phyloP scores from a whole-genome alignment of 2,329 filamentous ascomycete species.

The Trichoderma gracile region DNA sequence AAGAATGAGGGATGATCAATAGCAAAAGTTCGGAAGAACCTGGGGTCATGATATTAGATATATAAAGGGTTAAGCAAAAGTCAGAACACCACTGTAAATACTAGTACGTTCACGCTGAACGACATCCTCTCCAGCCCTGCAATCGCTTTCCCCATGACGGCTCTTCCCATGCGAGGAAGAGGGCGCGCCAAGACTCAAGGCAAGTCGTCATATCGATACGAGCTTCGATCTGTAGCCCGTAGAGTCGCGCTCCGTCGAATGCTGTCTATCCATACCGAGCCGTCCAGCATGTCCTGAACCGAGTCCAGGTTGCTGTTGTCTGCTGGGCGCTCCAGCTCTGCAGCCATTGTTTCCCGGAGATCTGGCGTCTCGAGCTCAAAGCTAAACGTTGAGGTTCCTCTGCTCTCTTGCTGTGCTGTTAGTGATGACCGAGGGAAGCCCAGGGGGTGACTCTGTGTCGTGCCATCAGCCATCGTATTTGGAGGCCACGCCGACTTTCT shows the following conservation, averaged over 20 bases:
- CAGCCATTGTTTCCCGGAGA: slow-evolving; percentile 30
- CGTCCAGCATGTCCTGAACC: slow-evolving; percentile 81
- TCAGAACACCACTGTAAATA: neutral
- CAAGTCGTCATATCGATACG: slow-evolving; percentile 38
- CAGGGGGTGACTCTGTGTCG: slow-evolving; percentile 49
- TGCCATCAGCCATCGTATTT: slow-evolving; percentile 44
- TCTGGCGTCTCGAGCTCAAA: slow-evolving; percentile 57
- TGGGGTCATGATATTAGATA: slow-evolving; percentile 9
- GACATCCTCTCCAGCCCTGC: neutral
- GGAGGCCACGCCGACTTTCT: slow-evolving; percentile 35
- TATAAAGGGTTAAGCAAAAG: neutral
- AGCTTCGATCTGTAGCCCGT: slow-evolving; percentile 45
- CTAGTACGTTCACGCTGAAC: neutral
- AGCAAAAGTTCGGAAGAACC: neutral
- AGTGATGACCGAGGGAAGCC: slow-evolving; percentile 54
- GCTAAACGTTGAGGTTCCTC: slow-evolving; percentile 58
- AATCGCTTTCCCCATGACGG: neutral
- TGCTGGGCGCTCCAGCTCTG: slow-evolving; percentile 37
- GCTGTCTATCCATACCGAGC: slow-evolving; percentile 91
- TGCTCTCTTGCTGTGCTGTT: slow-evolving; percentile 43
- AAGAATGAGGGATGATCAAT: neutral
- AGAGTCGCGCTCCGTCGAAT: slow-evolving; percentile 83
- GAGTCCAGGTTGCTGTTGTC: slow-evolving; percentile 73
- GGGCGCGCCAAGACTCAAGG: slow-evolving; percentile 22
- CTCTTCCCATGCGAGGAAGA: neutral